These are phyloP conservation scores for Hippophae tibetana DNA, from an alignment of 306 rosid genomes.

Conservation along the genomic window DNA sequence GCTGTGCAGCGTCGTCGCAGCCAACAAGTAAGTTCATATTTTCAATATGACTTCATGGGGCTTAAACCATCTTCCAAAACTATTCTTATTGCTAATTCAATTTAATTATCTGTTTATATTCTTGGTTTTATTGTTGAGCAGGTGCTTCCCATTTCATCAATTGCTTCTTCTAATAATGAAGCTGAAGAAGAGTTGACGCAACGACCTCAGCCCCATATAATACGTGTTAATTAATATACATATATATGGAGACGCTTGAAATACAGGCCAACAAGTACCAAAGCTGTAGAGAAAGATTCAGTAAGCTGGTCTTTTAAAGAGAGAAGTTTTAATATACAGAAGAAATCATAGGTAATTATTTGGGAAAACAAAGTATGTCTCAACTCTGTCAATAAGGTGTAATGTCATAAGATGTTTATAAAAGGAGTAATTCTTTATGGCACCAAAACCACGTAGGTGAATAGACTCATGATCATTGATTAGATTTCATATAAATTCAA, in stretches of 20 bases:
- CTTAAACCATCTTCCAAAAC: too few species aligned
- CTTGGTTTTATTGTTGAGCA: conserved; percentile 5
- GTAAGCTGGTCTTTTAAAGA: not conserved
- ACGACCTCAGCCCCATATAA: conserved; percentile 43
- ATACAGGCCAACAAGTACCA: not conserved
- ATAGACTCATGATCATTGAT: too few species aligned
- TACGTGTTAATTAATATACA: conserved; percentile 28
- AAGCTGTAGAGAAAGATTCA: not conserved
- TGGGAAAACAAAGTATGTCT: not conserved
- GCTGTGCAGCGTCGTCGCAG: conserved; percentile 48
- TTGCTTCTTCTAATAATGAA: conserved; percentile 38
- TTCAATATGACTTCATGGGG: not conserved
- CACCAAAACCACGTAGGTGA: too few species aligned
- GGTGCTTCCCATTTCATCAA: conserved; percentile 44
- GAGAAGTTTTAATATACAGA: not conserved
- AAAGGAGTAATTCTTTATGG: too few species aligned
- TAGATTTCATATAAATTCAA: too few species aligned
- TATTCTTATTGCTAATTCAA: too few species aligned
- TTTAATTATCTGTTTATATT: not conserved
- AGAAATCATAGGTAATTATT: not conserved
- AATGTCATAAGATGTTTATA: not conserved
- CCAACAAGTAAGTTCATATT: conserved; percentile 36
- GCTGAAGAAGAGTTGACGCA: conserved; percentile 25
- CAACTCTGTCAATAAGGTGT: not conserved
- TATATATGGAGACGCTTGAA: not conserved